Conservation (phyloP, 148 eudicot genomes). For the Cornus controversa region DNA sequence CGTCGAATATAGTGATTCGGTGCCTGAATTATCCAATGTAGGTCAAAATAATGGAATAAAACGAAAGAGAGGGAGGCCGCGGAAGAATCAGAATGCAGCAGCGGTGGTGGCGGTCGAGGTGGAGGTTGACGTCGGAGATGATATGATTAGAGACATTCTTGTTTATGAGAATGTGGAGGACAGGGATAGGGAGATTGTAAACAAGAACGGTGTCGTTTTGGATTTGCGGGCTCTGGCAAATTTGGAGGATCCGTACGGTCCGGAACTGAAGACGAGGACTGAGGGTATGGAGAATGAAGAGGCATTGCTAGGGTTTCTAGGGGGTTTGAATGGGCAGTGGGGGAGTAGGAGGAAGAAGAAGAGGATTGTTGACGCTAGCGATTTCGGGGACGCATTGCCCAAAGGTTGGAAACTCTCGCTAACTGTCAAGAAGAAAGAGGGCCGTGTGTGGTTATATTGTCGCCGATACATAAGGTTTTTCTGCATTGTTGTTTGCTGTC, state of each 20-base stretch:
- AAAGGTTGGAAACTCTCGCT: conserved; percentile 76
- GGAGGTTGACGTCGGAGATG: background rate
- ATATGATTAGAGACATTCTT: conserved; percentile 21
- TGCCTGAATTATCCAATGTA: conserved; percentile 1
- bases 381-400: conserved; percentile 74
- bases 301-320: conserved; percentile 70
- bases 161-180: conserved; percentile 36
- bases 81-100: conserved; percentile 16
- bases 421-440: conserved; percentile 71
- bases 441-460: conserved; percentile 64
- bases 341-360: conserved; percentile 86
- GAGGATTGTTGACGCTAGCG: conserved; percentile 75
- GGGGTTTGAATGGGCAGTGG: conserved; percentile 74
- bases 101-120: conserved; percentile 1
- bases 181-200: conserved; percentile 53
- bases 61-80: conserved; percentile 55
- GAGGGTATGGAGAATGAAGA: conserved; percentile 51
- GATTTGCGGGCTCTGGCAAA: conserved; percentile 52
- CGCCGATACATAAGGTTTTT: conserved; percentile 78
- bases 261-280: conserved; percentile 55
- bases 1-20: conserved; percentile 32
- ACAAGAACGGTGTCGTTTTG: conserved; percentile 56
- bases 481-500: background rate
- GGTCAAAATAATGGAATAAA: conserved; percentile 23
- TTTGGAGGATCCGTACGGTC: conserved; percentile 58